These are phyloP conservation scores for Acacia crassicarpa DNA, from an alignment of 306 rosid genomes.

Conservation along the genomic window DNA sequence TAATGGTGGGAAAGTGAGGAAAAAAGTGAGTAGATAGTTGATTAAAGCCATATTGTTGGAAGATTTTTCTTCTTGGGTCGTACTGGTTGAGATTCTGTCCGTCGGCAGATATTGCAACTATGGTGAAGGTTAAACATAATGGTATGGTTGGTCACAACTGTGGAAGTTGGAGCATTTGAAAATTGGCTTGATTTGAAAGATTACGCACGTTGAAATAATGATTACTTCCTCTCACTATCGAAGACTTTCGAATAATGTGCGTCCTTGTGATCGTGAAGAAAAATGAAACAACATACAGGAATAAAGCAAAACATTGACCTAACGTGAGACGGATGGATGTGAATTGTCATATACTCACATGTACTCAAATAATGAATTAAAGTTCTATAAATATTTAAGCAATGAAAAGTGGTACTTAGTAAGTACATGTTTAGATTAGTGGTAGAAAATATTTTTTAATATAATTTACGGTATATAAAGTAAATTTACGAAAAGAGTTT, in stretches of 20 bases:
- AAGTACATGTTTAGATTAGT: too few relatives aligned
- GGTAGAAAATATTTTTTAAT: too few relatives aligned
- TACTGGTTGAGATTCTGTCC: background rate
- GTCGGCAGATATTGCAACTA: background rate
- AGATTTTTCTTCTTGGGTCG: background rate
- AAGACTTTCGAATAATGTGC: background rate
- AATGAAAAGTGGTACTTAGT: too few relatives aligned
- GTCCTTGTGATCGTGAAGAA: background rate
- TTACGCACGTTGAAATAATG: slow-evolving; percentile 18
- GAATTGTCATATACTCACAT: too few relatives aligned
- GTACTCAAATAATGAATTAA: too few relatives aligned
- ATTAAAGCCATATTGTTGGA: background rate
- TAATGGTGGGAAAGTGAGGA: slow-evolving; percentile 16
- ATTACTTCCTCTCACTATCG: background rate
- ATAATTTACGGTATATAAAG: too few relatives aligned
- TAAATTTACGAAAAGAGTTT: too few relatives aligned
- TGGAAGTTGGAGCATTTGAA: background rate
- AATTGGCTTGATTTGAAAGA: too few relatives aligned
- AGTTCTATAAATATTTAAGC: too few relatives aligned
- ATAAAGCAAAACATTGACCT: too few relatives aligned
- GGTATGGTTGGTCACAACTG: background rate
- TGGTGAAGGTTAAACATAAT: background rate
- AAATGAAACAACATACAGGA: too few relatives aligned
- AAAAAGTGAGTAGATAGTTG: background rate
- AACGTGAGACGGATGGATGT: too few relatives aligned